Base-by-base conservation (phyloP, 805 yeast species). In the Cyberlindnera mycetangii region DNA sequence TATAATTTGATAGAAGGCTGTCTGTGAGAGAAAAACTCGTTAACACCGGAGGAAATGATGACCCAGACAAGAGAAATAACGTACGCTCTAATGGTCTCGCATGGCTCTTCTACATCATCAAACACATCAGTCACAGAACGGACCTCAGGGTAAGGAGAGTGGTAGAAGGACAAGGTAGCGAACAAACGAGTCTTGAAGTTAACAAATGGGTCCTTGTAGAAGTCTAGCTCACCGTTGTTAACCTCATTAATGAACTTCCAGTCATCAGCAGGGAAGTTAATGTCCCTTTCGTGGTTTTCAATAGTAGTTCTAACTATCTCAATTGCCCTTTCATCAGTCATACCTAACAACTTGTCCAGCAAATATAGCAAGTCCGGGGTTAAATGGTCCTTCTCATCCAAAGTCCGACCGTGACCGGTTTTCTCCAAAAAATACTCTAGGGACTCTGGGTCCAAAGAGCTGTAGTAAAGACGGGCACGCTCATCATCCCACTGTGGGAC, bases 141-240 rank as follows among this genome's bases (percentile, higher is more conserved):
- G 17, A 81, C 86, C 61, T 81, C 87, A 1, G 84, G 78, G 57
- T 81, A 81, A 8, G 85, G 85, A 17, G 81, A 75, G 52, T 70
- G 65, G 49, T 56, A 74, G 64, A 31, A 36, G 32, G 39, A 17
- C 19, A 50, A 24, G 4, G 30, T 35, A 18, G 54, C 54, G 5
- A 24, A 33, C n/a, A 45, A 12, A 19, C 39, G 37, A 14, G 42
- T 32, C 25, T 36, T 41, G 50, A 50, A 50, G 28, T 32, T 28
- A 4, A 19, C 6, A 15, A 45, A 35, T 6, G 47, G 39, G 25
- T 45, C 41, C 10, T 17, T 28, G n/a, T 28, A 14, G 16, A 38
- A 4, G 33, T 44, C 49, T 4, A 39, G 7, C 10, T 33, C 34
- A 17, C 49, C 49, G 19, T 27, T 9, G 11, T 32, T 12, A 8